Percentiles rank a stretch among this genome's conserved stretches.
Conservation (phyloP, 2,329 filamentous ascomycete species). For the Bertia moriformis region DNA sequence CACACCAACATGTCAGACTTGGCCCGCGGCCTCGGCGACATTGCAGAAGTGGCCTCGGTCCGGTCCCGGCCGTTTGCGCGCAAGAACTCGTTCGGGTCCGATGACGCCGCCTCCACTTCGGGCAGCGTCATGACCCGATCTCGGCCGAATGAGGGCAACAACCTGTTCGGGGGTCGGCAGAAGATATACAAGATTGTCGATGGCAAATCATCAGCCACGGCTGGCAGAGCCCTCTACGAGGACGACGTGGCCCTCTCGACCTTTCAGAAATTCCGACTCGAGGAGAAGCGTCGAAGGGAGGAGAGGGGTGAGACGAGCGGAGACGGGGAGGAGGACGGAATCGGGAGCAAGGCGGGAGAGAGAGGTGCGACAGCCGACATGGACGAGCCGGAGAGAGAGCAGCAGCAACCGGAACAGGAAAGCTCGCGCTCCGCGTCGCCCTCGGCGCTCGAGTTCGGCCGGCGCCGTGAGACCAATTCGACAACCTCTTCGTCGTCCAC, state of each 20-base stretch:
- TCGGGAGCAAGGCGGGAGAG: constrained; percentile 27
- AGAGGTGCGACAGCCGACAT: constrained; percentile 47
- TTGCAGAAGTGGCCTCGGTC: constrained; percentile 81
- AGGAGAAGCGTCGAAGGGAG: too few relatives aligned
- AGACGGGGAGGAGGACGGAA: constrained; percentile 19
- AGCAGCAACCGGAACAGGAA: constrained; percentile 63
- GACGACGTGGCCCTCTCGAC: constrained; percentile 72
- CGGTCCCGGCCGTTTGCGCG: constrained; percentile 28
- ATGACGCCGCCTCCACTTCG: constrained; percentile 46
- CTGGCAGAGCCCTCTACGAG: constrained; percentile 61
- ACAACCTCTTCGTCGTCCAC: too few relatives aligned
- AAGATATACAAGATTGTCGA: constrained; percentile 72
- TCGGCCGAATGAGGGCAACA: constrained; percentile 77
- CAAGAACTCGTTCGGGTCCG: constrained; percentile 43
- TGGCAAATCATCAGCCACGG: neutral
- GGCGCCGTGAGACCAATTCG: too few relatives aligned
- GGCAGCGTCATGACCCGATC: constrained; percentile 70
- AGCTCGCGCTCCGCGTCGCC: too few relatives aligned
- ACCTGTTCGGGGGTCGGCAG: constrained; percentile 84
- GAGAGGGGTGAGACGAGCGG: constrained; percentile 20
- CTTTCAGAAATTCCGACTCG: constrained; percentile 61
- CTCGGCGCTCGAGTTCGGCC: too few relatives aligned
- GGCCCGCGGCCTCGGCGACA: constrained; percentile 76
- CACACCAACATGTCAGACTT: constrained; percentile 52
- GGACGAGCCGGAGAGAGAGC: constrained; percentile 71